Evolutionary conservation across 2,329 filamentous ascomycete genomes (phyloP).

Genomic region (Scortechinia acanthostroma): DNA sequence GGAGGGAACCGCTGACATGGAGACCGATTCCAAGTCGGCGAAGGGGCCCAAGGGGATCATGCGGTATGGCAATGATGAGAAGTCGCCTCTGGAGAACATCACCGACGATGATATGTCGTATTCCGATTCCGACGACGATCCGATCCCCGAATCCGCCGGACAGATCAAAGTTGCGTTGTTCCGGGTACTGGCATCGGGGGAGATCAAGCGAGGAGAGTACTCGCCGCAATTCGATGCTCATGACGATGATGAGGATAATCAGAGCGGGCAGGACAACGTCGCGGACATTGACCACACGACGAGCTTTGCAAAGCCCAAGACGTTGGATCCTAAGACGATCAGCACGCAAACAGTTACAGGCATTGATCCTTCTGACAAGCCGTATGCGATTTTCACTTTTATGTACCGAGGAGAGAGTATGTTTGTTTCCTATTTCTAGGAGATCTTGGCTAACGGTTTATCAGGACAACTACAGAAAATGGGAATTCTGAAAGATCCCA

Average conservation of each 20-base stretch:
- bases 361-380: conserved; percentile 90
- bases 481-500: conserved; percentile 71
- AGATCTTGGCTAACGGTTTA: background rate
- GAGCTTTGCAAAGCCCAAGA: conserved; percentile 94
- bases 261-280: conserved; percentile 24
- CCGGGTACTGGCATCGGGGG: conserved; percentile 85
- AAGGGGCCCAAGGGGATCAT: conserved; percentile 50
- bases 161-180: conserved; percentile 98
- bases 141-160: conserved; percentile 85
- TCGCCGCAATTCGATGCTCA: conserved; percentile 95
- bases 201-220: conserved; percentile 97
- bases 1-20: conserved; percentile 25
- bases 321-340: conserved; percentile 90
- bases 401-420: conserved; percentile 91
- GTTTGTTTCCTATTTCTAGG: conserved; percentile 24
- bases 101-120: conserved; percentile 66
- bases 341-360: conserved; percentile 99
- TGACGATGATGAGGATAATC: conserved; percentile 69
- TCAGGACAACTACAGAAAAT: conserved; percentile 95
- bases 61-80: conserved; percentile 72
- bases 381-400: conserved; percentile 95
- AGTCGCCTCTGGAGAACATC: conserved; percentile 65
- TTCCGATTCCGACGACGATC: conserved; percentile 68
- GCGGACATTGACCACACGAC: conserved; percentile 92
- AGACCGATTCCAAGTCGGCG: conserved; percentile 24